These are phyloP conservation scores for Chondrus crispus DNA, from an alignment of 23 red algal genomes.

Conservation along the genomic window DNA sequence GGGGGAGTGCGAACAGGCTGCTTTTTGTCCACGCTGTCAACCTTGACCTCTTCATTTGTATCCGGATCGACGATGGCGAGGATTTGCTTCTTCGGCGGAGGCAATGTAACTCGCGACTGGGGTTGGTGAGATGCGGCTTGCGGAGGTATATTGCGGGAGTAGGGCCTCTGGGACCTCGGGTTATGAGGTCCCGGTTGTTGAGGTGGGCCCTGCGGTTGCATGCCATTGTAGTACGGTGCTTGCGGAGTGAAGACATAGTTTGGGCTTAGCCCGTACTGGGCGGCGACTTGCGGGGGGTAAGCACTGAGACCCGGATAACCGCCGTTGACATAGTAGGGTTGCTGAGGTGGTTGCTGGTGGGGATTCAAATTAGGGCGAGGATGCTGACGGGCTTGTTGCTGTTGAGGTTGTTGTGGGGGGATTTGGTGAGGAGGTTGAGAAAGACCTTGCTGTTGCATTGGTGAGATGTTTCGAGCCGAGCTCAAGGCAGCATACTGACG, in stretches of 20 bases:
- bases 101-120: not conserved
- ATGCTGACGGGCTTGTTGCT: not conserved
- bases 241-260: not conserved
- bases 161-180: not conserved
- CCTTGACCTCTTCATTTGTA: conserved; percentile 60
- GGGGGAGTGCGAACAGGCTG: not conserved
- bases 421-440: not conserved
- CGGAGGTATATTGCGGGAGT: not conserved
- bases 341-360: not conserved
- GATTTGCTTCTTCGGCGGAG: conserved; percentile 7
- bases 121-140: conserved; percentile 2
- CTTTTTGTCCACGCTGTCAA: not conserved
- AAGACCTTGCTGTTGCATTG: not conserved
- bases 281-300: not conserved
- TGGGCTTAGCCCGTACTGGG: not conserved
- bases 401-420: not conserved
- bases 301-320: not conserved
- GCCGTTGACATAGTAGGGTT: not conserved
- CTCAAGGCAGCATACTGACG: not conserved
- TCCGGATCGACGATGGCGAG: conserved; percentile 59
- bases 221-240: not conserved
- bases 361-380: too few species aligned
- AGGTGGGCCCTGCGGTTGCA: not conserved
- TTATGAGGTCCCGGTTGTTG: not conserved
- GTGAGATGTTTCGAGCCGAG: not conserved